phyloP scores from a whole-genome alignment of 805 yeast species.

The Spathaspora sp. region DNA sequence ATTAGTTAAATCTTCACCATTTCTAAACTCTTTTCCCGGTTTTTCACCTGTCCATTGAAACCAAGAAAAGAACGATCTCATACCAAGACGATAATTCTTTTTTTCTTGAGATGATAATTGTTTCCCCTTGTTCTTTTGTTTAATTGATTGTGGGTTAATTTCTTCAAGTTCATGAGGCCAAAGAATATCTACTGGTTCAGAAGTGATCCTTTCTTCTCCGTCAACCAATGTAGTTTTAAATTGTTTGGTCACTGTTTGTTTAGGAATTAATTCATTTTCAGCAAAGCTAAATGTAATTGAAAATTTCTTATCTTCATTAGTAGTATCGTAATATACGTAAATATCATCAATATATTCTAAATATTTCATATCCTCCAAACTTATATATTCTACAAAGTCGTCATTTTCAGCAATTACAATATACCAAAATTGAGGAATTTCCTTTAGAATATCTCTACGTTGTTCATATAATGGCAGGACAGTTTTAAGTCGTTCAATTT shows the following conservation, averaged over 20 bases:
- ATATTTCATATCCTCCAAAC: slow-evolving; percentile 72
- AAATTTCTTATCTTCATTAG: slow-evolving; percentile 46
- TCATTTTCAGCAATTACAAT: slow-evolving; percentile 78
- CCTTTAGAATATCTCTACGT: slow-evolving; percentile 49
- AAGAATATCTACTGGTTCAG: slow-evolving; percentile 50
- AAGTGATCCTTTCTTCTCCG: slow-evolving; percentile 53
- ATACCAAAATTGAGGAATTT: slow-evolving; percentile 83
- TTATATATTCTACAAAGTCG: slow-evolving; percentile 77
- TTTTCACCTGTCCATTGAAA: slow-evolving; percentile 80
- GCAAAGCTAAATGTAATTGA: slow-evolving; percentile 55
- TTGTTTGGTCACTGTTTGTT: slow-evolving; percentile 56
- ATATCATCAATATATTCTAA: slow-evolving; percentile 66
- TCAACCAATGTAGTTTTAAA: slow-evolving; percentile 49
- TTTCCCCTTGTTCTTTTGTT: slow-evolving; percentile 24
- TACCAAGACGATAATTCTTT: slow-evolving; percentile 61
- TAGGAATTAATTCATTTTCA: slow-evolving; percentile 45
- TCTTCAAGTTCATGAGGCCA: slow-evolving; percentile 69
- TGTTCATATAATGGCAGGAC: slow-evolving; percentile 56
- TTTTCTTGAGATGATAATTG: slow-evolving; percentile 50
- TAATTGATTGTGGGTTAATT: slow-evolving; percentile 53
- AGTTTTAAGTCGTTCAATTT: slow-evolving; percentile 47
- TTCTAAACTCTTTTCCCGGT: slow-evolving; percentile 73
- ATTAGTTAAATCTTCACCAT: slow-evolving; percentile 75
- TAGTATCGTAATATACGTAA: slow-evolving; percentile 44
- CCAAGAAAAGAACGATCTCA: slow-evolving; percentile 86